These are phyloP conservation scores for Immersiporthe knoxdaviesiana DNA, from an alignment of 2,329 filamentous ascomycete species.

Conservation along the genomic window DNA sequence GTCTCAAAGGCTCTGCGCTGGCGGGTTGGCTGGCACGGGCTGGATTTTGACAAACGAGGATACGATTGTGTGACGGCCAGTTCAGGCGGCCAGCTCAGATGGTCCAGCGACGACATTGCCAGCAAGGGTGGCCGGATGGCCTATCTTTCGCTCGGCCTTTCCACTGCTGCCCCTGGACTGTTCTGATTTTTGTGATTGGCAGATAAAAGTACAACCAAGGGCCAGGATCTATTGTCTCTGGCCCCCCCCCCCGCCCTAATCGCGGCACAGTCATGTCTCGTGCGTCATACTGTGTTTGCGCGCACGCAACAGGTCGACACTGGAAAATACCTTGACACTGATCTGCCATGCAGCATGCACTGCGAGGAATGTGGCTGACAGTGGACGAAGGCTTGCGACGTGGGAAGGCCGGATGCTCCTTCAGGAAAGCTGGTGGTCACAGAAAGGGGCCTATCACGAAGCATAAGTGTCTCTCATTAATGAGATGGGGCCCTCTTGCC, in stretches of 20 bases:
- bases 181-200: slow-evolving; percentile 28
- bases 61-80: slow-evolving; percentile 16
- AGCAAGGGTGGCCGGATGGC: neutral
- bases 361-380: slow-evolving; percentile 24
- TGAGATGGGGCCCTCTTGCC: slow-evolving; percentile 1
- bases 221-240: slow-evolving; percentile 16
- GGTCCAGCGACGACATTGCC: slow-evolving; percentile 12
- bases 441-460: slow-evolving; percentile 10
- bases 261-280: slow-evolving; percentile 19
- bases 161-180: slow-evolving; percentile 12
- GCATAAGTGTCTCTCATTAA: neutral
- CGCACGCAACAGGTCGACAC: slow-evolving; percentile 12
- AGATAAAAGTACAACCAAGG: slow-evolving; percentile 22
- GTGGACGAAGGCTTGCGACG: slow-evolving; percentile 18
- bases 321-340: slow-evolving; percentile 14
- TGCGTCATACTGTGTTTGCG: slow-evolving; percentile 26
- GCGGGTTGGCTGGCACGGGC: neutral
- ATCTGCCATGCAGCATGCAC: neutral
- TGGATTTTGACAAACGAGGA: neutral
- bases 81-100: slow-evolving; percentile 14
- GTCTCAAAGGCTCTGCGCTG: slow-evolving; percentile 5
- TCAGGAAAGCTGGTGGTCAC: neutral
- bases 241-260: slow-evolving; percentile 5
- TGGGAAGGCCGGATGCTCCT: neutral
- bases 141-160: slow-evolving; percentile 4